Evolutionary conservation across 139 green algal species (phyloP).

Genomic region (Gonium pectorale): DNA sequence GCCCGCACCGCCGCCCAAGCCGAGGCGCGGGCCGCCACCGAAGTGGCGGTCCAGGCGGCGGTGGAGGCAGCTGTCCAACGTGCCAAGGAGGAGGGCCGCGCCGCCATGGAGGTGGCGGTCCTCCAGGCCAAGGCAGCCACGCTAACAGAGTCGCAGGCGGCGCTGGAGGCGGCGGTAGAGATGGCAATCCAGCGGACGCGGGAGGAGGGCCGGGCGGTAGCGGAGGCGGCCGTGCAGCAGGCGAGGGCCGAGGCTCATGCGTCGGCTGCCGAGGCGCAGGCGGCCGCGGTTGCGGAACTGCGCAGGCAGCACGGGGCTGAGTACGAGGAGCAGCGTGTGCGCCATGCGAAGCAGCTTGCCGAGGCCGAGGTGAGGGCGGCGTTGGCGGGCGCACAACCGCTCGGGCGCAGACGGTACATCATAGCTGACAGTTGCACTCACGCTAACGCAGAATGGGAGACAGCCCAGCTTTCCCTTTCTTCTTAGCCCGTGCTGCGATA

Average conservation of each 20-base stretch:
- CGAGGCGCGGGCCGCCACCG: not conserved
- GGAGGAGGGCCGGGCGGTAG: not conserved
- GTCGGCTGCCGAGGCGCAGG: not conserved
- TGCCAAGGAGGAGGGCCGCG: not conserved
- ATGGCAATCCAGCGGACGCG: not conserved
- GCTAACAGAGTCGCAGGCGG: too few species aligned
- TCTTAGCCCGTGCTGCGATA: too few species aligned
- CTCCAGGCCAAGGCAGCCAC: not conserved
- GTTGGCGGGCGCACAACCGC: too few species aligned
- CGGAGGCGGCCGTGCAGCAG: not conserved
- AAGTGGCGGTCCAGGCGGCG: too few species aligned
- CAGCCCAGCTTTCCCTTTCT: too few species aligned
- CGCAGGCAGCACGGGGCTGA: not conserved
- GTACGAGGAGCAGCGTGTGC: not conserved
- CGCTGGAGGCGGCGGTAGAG: not conserved
- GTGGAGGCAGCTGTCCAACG: not conserved
- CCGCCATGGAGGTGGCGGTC: not conserved
- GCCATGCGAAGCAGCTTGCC: constrained; percentile 2
- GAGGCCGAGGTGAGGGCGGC: not conserved
- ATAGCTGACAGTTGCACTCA: too few species aligned
- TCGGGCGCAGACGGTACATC: too few species aligned
- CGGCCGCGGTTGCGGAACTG: not conserved
- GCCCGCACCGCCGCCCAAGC: not conserved
- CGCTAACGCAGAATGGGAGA: too few species aligned
- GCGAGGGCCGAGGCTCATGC: not conserved